phyloP scores from a whole-genome alignment of 768 basidiomycete species.

The Rhodotorula paludigena region DNA sequence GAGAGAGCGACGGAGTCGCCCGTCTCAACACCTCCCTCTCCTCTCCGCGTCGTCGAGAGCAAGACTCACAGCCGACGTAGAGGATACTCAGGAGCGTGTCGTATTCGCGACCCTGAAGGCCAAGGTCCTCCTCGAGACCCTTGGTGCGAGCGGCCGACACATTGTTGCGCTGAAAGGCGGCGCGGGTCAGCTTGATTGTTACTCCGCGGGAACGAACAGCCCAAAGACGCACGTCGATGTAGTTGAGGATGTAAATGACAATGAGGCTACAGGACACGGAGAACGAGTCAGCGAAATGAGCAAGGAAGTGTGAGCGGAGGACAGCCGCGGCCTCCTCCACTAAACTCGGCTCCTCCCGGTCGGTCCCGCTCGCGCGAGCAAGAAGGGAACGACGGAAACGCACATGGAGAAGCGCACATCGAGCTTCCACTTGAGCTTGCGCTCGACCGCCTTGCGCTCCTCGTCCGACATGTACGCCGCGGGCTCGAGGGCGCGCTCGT shows the following conservation, averaged over 20 bases:
- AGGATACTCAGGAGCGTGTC: conserved; percentile 32
- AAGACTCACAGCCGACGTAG: conserved; percentile 38
- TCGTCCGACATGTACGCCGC: neutral
- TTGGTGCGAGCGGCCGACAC: conserved; percentile 41
- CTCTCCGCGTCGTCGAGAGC: no score
- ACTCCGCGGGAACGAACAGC: neutral
- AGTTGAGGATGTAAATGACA: conserved; percentile 37
- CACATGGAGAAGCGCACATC: conserved; percentile 46
- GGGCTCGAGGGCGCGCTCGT: conserved; percentile 1
- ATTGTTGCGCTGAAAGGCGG: conserved; percentile 32
- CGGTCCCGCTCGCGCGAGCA: no score
- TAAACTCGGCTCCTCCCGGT: neutral
- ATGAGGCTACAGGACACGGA: neutral
- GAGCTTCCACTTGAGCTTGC: conserved; percentile 46
- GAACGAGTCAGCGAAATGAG: neutral
- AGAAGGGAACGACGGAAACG: no score
- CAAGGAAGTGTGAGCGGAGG: neutral
- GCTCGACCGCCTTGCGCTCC: conserved; percentile 42
- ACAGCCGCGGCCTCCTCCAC: neutral
- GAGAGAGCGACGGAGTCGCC: no score
- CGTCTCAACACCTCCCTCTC: no score
- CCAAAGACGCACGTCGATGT: neutral
- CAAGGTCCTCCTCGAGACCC: conserved; percentile 44
- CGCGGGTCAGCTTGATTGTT: no score
- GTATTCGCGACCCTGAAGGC: conserved; percentile 42